A percentile compares a stretch with the other conserved stretches of the same genome.
phyloP scores from a whole-genome alignment of 148 eudicot species.

The Silene conica region DNA sequence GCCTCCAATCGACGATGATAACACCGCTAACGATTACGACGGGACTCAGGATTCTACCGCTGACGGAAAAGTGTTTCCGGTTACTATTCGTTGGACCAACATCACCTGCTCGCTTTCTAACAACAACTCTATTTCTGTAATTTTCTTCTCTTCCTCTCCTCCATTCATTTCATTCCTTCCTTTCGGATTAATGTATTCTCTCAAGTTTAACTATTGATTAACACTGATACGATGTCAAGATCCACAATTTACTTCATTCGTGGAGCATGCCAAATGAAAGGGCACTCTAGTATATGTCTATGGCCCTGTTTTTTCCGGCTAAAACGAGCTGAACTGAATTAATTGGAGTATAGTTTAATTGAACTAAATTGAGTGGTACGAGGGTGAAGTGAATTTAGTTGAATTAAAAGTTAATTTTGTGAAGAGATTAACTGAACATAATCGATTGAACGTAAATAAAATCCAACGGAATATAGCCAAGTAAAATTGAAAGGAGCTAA shows the following conservation, averaged over 20 bases:
- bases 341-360: too few relatives aligned
- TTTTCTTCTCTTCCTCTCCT: background rate
- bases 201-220: background rate
- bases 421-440: too few relatives aligned
- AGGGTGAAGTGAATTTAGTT: too few relatives aligned
- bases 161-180: too few relatives aligned
- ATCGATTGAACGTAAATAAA: too few relatives aligned
- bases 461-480: too few relatives aligned
- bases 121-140: constrained; percentile 56
- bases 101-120: constrained; percentile 65
- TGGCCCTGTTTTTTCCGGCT: too few relatives aligned
- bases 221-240: background rate
- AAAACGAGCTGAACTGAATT: too few relatives aligned
- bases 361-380: too few relatives aligned
- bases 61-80: constrained; percentile 53
- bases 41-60: constrained; percentile 28
- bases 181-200: too few relatives aligned
- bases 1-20: constrained; percentile 36
- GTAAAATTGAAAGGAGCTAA: too few relatives aligned
- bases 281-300: background rate
- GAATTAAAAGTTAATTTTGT: too few relatives aligned
- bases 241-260: background rate
- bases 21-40: constrained; percentile 21
- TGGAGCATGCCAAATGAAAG: background rate
- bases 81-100: constrained; percentile 72